Percentiles rank a stretch among this genome's conserved stretches.
Conservation (phyloP, 1,284 basidiomycete genomes). For the Sporisorium graminicola region DNA sequence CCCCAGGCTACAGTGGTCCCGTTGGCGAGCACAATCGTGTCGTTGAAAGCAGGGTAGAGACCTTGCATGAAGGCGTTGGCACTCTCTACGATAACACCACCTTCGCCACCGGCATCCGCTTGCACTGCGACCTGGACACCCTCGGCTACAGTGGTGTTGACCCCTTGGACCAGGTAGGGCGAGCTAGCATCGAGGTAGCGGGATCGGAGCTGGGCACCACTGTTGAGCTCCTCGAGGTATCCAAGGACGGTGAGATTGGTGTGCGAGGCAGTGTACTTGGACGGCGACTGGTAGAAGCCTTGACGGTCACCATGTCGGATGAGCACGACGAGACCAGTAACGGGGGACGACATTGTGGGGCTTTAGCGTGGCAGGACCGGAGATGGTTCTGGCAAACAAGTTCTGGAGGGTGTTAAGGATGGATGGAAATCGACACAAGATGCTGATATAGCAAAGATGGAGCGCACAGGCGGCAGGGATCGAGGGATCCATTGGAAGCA, state of each 20-base stretch:
- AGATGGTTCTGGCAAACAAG: neutral
- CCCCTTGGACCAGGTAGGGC: conserved; percentile 74
- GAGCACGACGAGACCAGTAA: conserved; percentile 83
- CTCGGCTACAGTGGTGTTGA: conserved; percentile 69
- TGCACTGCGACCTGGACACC: conserved; percentile 46
- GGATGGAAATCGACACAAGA: neutral
- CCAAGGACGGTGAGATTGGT: conserved; percentile 86
- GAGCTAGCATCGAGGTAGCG: conserved; percentile 78
- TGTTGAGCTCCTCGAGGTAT: conserved; percentile 78
- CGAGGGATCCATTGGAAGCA: neutral
- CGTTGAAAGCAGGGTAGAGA: conserved; percentile 62
- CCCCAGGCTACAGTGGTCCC: conserved; percentile 80
- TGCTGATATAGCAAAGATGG: neutral
- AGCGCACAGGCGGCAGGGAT: neutral
- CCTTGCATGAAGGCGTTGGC: conserved; percentile 71
- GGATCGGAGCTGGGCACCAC: conserved; percentile 78
- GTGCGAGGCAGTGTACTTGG: conserved; percentile 76
- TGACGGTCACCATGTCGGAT: conserved; percentile 85
- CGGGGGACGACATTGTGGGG: conserved; percentile 32
- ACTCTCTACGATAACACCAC: conserved; percentile 82
- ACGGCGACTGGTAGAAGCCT: conserved; percentile 67
- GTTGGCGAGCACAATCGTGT: conserved; percentile 74
- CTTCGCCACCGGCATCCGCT: conserved; percentile 79
- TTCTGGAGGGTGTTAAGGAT: neutral
- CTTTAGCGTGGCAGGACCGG: too few relatives aligned